Evolutionary conservation across 345 rosid species (phyloP).

Genomic region (Populus davidiana): DNA sequence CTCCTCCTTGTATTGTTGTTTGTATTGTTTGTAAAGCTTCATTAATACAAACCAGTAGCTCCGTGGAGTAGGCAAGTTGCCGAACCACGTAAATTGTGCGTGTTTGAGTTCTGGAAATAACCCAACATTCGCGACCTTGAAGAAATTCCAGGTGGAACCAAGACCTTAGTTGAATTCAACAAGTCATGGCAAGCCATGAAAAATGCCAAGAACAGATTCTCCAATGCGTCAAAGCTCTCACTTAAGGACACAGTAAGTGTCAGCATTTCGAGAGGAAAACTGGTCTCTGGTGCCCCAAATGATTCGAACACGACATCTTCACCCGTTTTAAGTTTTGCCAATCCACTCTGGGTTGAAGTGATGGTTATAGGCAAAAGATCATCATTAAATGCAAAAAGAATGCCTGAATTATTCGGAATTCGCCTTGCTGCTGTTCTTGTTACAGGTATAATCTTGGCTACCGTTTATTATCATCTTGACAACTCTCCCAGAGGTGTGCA

Average conservation of each 20-base stretch:
- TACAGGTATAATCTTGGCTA: slow-evolving; percentile 20
- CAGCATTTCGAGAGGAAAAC: slow-evolving; percentile 25
- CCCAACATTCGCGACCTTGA: slow-evolving; percentile 30
- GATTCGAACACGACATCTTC: slow-evolving; percentile 14
- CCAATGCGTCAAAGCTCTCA: slow-evolving; percentile 1
- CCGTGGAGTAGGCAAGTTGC: no score
- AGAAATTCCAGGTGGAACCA: slow-evolving; percentile 25
- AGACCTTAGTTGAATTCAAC: slow-evolving; percentile 24
- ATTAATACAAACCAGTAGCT: no score
- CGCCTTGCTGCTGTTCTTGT: slow-evolving; percentile 23
- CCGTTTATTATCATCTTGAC: slow-evolving; percentile 24
- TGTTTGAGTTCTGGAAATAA: no score
- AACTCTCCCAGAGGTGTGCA: slow-evolving; percentile 29
- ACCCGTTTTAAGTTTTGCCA: slow-evolving; percentile 21
- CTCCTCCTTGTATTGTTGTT: no score
- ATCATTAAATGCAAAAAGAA: slow-evolving; percentile 19
- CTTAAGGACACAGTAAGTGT: slow-evolving; percentile 11
- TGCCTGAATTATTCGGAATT: slow-evolving; percentile 26
- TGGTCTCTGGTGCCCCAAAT: slow-evolving; percentile 18
- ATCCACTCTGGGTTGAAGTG: slow-evolving; percentile 30
- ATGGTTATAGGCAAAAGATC: slow-evolving; percentile 26
- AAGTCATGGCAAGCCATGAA: slow-evolving; percentile 19
- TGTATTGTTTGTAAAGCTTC: no score
- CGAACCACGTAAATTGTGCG: no score
- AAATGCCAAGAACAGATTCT: not conserved